Conservation (phyloP, 1,284 basidiomycete genomes). For the Moniliophthora roreri region DNA sequence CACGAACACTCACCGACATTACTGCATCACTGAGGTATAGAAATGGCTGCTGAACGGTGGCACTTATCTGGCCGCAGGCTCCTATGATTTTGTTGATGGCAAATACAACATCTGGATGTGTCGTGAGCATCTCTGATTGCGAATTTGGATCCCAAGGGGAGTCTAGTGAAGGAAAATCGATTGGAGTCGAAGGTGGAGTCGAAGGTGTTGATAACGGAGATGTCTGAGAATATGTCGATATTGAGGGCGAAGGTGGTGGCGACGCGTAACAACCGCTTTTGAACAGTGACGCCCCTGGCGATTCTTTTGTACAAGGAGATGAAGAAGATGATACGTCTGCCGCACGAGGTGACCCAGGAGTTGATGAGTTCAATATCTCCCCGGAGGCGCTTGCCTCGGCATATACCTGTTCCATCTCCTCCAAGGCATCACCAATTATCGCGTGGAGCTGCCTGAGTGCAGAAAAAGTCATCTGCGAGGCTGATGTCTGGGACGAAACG, state of each 20-base stretch:
- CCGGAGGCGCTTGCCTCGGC: slow-evolving; percentile 16
- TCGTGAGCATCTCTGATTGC: slow-evolving; percentile 50
- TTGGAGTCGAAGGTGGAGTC: slow-evolving; percentile 11
- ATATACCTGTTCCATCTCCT: slow-evolving; percentile 67
- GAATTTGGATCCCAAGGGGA: slow-evolving; percentile 44
- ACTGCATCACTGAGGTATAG: slow-evolving; percentile 63
- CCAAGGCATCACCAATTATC: slow-evolving; percentile 65
- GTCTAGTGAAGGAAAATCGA: slow-evolving; percentile 66
- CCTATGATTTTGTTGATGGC: slow-evolving; percentile 65
- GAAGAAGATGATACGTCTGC: slow-evolving; percentile 16
- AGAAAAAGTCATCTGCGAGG: slow-evolving; percentile 52
- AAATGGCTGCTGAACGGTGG: slow-evolving; percentile 65
- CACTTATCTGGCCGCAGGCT: slow-evolving; percentile 63
- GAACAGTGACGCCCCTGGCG: slow-evolving; percentile 1
- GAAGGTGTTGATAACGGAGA: slow-evolving; percentile 1
- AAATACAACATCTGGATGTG: slow-evolving; percentile 54
- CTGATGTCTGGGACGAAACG: slow-evolving; percentile 10
- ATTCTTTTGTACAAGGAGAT: slow-evolving; percentile 7
- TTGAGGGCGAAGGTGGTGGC: slow-evolving; percentile 41
- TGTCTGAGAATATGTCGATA: slow-evolving; percentile 5
- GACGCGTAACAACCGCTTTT: slow-evolving; percentile 34
- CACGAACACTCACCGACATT: slow-evolving; percentile 52
- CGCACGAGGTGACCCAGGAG: slow-evolving; percentile 14
- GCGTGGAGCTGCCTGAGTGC: slow-evolving; percentile 61
- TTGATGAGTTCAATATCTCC: not conserved